Conservation (phyloP, 202 grass and related monocot species). For the Schoenoplectus tabernaemontani region DNA sequence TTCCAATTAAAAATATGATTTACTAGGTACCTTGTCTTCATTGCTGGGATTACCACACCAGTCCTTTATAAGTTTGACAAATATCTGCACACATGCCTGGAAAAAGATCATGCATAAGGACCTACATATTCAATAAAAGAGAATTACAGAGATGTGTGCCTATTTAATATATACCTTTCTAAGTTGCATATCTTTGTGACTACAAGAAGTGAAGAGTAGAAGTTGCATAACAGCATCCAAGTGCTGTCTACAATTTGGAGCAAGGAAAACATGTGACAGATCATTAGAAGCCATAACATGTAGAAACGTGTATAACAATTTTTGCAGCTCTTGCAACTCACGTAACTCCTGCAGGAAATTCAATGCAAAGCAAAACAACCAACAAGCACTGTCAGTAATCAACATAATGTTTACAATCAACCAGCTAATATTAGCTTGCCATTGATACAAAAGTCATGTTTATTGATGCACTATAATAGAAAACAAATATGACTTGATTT, state of each 20-base stretch:
- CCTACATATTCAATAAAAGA: slow-evolving; percentile 18
- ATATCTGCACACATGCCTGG: slow-evolving; percentile 89
- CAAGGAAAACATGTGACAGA: slow-evolving; percentile 71
- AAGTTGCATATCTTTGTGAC: slow-evolving; percentile 81
- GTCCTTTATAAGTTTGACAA: slow-evolving; percentile 82
- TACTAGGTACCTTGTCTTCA: slow-evolving; percentile 63
- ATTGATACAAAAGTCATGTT: neutral
- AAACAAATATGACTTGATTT: neutral
- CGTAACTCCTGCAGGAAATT: slow-evolving; percentile 68
- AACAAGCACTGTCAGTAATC: slow-evolving; percentile 12
- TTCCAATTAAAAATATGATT: neutral
- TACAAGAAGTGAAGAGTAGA: slow-evolving; percentile 72
- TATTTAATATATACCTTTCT: slow-evolving; percentile 47
- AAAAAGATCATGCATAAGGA: slow-evolving; percentile 29
- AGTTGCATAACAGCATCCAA: slow-evolving; percentile 70
- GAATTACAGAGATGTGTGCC: neutral
- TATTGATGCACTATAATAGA: neutral
- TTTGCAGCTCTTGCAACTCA: slow-evolving; percentile 88
- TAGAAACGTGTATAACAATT: slow-evolving; percentile 75
- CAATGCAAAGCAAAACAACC: slow-evolving; percentile 16
- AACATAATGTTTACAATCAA: neutral
- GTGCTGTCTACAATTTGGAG: slow-evolving; percentile 55
- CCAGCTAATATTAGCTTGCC: neutral
- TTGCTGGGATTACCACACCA: slow-evolving; percentile 66
- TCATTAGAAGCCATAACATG: slow-evolving; percentile 74